phyloP scores from a whole-genome alignment of 352 stramenopile genomes.

The Achlya hypogyna region DNA sequence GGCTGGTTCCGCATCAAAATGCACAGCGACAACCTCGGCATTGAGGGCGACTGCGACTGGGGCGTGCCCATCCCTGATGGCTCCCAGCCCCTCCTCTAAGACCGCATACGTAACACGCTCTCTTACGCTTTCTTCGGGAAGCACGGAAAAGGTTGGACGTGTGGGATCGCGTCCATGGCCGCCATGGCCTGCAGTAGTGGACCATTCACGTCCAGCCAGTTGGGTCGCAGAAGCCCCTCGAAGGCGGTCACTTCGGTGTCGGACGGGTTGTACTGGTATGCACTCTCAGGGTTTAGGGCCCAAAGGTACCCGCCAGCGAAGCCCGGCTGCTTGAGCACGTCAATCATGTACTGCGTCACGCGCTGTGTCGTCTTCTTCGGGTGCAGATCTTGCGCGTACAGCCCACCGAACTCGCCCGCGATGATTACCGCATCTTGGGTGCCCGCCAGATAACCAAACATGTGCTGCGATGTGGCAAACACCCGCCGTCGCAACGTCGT shows the following conservation, averaged over 20 bases:
- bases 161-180: slow-evolving; percentile 29
- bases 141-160: slow-evolving; percentile 29
- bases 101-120: not conserved
- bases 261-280: slow-evolving; percentile 35
- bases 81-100: slow-evolving; percentile 36
- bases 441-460: slow-evolving; percentile 33
- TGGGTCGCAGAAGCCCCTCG: slow-evolving; percentile 24
- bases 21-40: slow-evolving; percentile 85
- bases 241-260: slow-evolving; percentile 22
- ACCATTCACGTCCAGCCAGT: slow-evolving; percentile 27
- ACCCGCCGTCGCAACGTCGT: slow-evolving; percentile 22
- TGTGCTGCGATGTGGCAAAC: slow-evolving; percentile 28
- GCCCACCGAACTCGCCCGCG: slow-evolving; percentile 54
- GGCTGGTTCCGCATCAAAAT: slow-evolving; percentile 89
- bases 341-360: slow-evolving; percentile 28
- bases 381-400: slow-evolving; percentile 52
- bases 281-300: slow-evolving; percentile 32
- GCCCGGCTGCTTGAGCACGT: slow-evolving; percentile 26
- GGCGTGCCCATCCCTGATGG: slow-evolving; percentile 74
- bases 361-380: slow-evolving; percentile 44
- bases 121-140: slow-evolving; percentile 18
- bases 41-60: slow-evolving; percentile 85
- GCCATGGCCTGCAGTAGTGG: slow-evolving; percentile 25
- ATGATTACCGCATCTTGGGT: slow-evolving; percentile 40
- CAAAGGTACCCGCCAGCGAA: slow-evolving; percentile 32